A percentile compares a stretch with the other conserved stretches of the same genome.
These are phyloP conservation scores for Colletotrichum sp. DNA, from an alignment of 2,329 filamentous ascomycete species.

Conservation along the genomic window DNA sequence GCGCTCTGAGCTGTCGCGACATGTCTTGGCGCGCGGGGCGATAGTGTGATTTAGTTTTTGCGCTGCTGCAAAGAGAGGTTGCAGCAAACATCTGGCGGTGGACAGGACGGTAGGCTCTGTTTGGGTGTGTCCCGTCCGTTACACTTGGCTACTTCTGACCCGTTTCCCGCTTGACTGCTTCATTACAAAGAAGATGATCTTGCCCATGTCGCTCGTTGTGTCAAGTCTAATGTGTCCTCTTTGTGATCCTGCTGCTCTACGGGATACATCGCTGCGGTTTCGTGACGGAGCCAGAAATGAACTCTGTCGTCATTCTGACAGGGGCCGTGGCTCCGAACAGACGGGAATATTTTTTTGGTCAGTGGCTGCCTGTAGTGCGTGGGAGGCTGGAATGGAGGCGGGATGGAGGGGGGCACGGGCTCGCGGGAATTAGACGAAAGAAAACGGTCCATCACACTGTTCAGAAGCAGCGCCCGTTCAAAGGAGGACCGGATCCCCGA, in stretches of 20 bases:
- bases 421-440: neutral
- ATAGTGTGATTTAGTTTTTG: neutral
- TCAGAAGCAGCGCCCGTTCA: neutral
- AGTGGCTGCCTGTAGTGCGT: neutral
- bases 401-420: neutral
- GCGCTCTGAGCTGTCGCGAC: neutral
- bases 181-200: neutral
- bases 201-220: neutral
- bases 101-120: neutral
- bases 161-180: neutral
- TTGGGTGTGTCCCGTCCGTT: neutral
- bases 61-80: neutral
- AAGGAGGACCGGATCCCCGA: neutral
- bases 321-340: neutral
- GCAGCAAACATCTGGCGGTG: neutral
- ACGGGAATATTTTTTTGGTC: neutral
- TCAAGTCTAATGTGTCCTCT: neutral
- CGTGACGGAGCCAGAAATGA: neutral
- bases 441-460: neutral
- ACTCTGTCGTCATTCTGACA: neutral
- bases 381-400: neutral
- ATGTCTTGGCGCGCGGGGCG: slow-evolving; percentile 14
- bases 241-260: neutral
- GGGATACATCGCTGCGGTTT: neutral
- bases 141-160: neutral